Percentiles rank a stretch among this genome's conserved stretches.
Conservation (phyloP, 257 asterid genomes). For the Nicotiana obtusifolia region DNA sequence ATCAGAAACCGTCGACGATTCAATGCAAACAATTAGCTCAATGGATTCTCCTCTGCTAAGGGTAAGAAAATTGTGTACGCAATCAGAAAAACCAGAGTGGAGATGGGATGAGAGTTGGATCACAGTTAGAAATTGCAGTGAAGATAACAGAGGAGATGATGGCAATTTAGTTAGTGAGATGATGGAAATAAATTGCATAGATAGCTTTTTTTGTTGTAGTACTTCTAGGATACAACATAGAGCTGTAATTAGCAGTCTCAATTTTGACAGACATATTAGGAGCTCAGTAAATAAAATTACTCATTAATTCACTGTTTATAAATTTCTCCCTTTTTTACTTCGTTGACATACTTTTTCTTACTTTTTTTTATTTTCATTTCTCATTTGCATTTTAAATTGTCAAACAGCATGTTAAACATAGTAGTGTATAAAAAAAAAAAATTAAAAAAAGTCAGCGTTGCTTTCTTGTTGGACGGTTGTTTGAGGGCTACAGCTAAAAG, state of each 20-base stretch:
- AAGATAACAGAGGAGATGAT: not conserved
- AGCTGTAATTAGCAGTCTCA: not conserved
- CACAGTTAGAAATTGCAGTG: slow-evolving; percentile 26
- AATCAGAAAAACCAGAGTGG: slow-evolving; percentile 32
- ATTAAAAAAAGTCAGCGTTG: too few species aligned
- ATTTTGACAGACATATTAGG: not conserved
- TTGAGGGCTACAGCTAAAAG: not conserved
- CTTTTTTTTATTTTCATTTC: not conserved
- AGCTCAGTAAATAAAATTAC: not conserved
- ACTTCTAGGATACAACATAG: not conserved
- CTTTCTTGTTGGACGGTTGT: not conserved
- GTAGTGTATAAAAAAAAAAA: not conserved
- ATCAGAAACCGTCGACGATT: slow-evolving; percentile 3
- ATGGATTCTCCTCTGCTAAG: slow-evolving; percentile 15
- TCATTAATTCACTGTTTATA: not conserved
- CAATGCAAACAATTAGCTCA: not conserved
- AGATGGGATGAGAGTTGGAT: slow-evolving; percentile 38
- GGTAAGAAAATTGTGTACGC: slow-evolving; percentile 17
- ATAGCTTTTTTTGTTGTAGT: not conserved
- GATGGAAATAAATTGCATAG: not conserved
- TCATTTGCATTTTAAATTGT: not conserved
- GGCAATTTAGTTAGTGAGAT: not conserved
- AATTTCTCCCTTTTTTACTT: not conserved
- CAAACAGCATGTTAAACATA: not conserved
- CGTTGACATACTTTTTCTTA: not conserved